Base-by-base conservation (phyloP, 2,329 filamentous ascomycete species). In the Penicillium sp. region DNA sequence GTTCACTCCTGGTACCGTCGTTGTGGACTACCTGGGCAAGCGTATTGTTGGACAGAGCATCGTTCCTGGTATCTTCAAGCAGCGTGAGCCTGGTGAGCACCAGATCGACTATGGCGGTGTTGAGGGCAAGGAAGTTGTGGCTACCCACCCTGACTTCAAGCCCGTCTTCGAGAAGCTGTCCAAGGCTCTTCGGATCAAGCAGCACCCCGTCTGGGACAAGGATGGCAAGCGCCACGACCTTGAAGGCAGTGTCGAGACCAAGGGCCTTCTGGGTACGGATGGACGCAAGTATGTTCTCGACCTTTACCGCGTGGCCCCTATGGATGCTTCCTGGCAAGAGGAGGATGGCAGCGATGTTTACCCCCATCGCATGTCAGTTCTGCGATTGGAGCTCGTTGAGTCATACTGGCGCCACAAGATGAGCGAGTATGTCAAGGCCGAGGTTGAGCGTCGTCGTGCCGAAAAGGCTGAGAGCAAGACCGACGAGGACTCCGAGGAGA, bases 61-160 rank as follows among this genome's bases (percentile, higher is more conserved):
- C 61, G 94, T 99, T 16, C 94, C 94, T 5, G 95, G 94, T 55
- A 99, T 99, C 68, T 99, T 99, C 83, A 97, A 97, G 80, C 94
- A 97, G 78, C 87, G 93, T 31, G 94, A 97, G 68, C 91, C 92
- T 26, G 94, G 92, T 48, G 94, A 99, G 83, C 94, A 96, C 76
- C 94, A 97, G 75, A 97, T 99, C 65, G 94, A 99, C 73, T 99
- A 99, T 69, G 94, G 94, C 70, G 94, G 93, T 62, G 94, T 97
- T 28, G 94, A 99, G 72, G 94, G 95, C 62, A 96, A 96, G 77
- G 94, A 99, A 63, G 85, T 96, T 23, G 91, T 99, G 48, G 92
- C 94, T 0, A 89, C 91, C 11, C 91, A 97, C 68, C 88, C 95
- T 70, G 86, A 87, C 18, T 99, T 99, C 67, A 86, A 86, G 0